A percentile compares a stretch with the other conserved stretches of the same genome.
Conservation (phyloP, 140 eudicot species). For the Ambrosia hybrid region DNA sequence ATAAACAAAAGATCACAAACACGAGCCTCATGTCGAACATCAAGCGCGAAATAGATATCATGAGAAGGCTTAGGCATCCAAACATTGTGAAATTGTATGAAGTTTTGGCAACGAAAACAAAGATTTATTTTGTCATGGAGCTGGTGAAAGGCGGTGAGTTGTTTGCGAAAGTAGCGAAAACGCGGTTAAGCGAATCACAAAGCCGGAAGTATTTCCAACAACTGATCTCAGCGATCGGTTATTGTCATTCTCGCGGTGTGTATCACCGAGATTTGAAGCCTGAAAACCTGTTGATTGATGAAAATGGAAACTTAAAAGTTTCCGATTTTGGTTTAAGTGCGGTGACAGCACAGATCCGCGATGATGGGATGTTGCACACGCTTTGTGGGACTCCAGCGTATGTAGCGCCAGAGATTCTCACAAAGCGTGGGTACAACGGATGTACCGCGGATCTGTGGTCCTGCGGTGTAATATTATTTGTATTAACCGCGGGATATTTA, state of each 20-base stretch:
- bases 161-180: conserved; percentile 54
- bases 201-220: conserved; percentile 72
- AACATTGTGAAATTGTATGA: conserved; percentile 57
- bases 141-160: conserved; percentile 73
- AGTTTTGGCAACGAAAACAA: conserved; percentile 63
- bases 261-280: conserved; percentile 78
- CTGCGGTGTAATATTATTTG: conserved; percentile 62
- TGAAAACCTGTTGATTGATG: conserved; percentile 71
- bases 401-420: conserved; percentile 71
- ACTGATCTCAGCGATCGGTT: conserved; percentile 64
- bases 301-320: conserved; percentile 60
- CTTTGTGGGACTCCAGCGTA: conserved; percentile 80
- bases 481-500: conserved; percentile 54
- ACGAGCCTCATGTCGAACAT: conserved; percentile 41
- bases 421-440: conserved; percentile 65
- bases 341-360: conserved; percentile 45
- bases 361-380: conserved; percentile 64
- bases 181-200: conserved; percentile 51
- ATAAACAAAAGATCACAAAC: conserved; percentile 49
- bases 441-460: conserved; percentile 70
- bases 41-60: conserved; percentile 68
- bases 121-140: conserved; percentile 70
- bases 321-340: conserved; percentile 84
- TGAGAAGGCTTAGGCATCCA: conserved; percentile 60
- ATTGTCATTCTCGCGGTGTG: conserved; percentile 68